Base-by-base conservation (phyloP, 2,329 filamentous ascomycete genomes). In the Myriangium duriaei region DNA sequence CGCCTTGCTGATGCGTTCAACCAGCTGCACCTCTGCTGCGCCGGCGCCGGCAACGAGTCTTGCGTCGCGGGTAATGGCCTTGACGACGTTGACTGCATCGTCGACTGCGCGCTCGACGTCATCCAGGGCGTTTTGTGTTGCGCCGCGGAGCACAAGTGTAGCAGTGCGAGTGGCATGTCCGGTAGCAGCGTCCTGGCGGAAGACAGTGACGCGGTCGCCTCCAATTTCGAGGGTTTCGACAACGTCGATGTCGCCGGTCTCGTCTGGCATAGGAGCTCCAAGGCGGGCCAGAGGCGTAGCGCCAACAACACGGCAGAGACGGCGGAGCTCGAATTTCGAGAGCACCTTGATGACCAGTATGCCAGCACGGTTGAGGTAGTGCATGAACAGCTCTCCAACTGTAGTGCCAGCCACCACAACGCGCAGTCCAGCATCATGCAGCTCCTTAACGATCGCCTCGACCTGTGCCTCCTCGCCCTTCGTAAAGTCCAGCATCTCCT, bases 401-500 rank as follows among this genome's bases (percentile, higher is more conserved):
- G 84, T 87, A 28, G 85, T 80, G 41, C 91, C 91, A 40, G 87
- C 88, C 49, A 98, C 74, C 34, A 96, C 78, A 12, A 98, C 92
- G 40, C 91, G 77, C 46, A 98, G 64, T 31, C 91, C 91, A 21
- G 85, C 88, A 58, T 98, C 91, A 61, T 95, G 79, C 14, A 98
- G 74, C 63, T 95, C 87, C 71, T 96, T 96, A 68, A 98, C 83
- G 35, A 80, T 71, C 32, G 78, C 71, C 67, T 98, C 91, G 34
- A 98, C 76, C 59, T 95, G 88, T 39, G 69, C 65, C 67, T 98
- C 91, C 67, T 98, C 91, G 45, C 91, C 92, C 68, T 87, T 94
- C 53, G 85, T 94, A 65, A 96, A 98, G 58, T 96, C 81, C 58
- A 96, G 73, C 84, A 98, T 96, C 66, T 98, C 91, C 69, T 96